A percentile compares a stretch with the other conserved stretches of the same genome.
Conservation (phyloP, 192 early-diverging fungal species). For the Chytriomyces sp. region DNA sequence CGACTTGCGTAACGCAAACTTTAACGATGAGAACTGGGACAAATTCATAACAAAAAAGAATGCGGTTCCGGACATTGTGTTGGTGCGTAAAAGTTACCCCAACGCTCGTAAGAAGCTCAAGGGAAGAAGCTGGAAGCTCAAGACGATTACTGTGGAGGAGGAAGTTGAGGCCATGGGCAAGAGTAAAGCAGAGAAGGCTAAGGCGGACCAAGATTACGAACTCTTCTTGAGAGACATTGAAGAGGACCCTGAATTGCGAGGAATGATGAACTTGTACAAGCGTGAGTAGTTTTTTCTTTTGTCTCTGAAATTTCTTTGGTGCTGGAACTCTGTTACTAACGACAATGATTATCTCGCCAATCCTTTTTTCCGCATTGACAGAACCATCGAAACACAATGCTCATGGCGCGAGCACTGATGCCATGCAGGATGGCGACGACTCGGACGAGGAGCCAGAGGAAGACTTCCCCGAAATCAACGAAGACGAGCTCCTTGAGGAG, state of each 20-base stretch:
- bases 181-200: slow-evolving; percentile 73
- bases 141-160: slow-evolving; percentile 87
- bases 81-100: slow-evolving; percentile 92
- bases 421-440: slow-evolving; percentile 53
- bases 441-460: slow-evolving; percentile 78
- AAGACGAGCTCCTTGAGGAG: slow-evolving; percentile 94
- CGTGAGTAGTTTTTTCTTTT: slow-evolving; percentile 31
- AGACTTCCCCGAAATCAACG: slow-evolving; percentile 90
- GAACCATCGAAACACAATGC: slow-evolving; percentile 3
- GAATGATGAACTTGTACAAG: slow-evolving; percentile 95
- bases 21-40: slow-evolving; percentile 89
- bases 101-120: slow-evolving; percentile 85
- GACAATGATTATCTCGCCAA: background rate
- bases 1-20: slow-evolving; percentile 84
- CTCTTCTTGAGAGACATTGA: slow-evolving; percentile 97
- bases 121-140: slow-evolving; percentile 89
- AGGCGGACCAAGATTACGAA: slow-evolving; percentile 88
- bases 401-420: slow-evolving; percentile 47
- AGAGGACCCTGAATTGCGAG: slow-evolving; percentile 95
- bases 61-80: slow-evolving; percentile 82
- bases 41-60: slow-evolving; percentile 45
- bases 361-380: background rate
- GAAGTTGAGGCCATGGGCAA: slow-evolving; percentile 70
- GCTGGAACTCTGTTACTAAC: slow-evolving; percentile 8
- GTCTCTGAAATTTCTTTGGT: background rate